Percentiles rank a stretch among this genome's conserved stretches.
These are phyloP conservation scores for Cytospora piceicola DNA, from an alignment of 2,329 filamentous ascomycete genomes.

Conservation along the genomic window DNA sequence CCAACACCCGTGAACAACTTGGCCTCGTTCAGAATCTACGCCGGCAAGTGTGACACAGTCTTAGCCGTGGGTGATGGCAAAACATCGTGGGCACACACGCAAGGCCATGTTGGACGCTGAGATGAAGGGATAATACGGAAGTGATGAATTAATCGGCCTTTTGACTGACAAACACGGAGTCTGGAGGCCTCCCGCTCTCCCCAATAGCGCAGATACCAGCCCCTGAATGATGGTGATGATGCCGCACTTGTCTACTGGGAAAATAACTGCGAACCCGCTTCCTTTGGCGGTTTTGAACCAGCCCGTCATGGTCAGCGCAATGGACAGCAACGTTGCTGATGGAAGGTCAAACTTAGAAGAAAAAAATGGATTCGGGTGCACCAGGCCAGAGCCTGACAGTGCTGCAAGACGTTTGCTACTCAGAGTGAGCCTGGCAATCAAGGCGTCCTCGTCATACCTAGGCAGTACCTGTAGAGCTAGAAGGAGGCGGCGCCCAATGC, in stretches of 20 bases:
- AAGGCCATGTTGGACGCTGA: neutral
- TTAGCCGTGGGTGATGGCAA: neutral
- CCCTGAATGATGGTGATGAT: neutral
- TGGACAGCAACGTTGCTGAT: too few species aligned
- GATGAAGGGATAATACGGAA: neutral
- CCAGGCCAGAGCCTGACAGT: too few species aligned
- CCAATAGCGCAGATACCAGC: neutral
- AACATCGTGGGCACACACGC: neutral
- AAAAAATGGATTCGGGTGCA: too few species aligned
- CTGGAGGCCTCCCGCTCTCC: neutral
- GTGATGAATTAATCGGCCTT: neutral
- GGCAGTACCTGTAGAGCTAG: too few species aligned
- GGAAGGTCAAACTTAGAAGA: too few species aligned
- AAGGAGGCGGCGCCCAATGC: too few species aligned
- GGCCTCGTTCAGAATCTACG: neutral
- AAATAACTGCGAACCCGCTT: neutral
- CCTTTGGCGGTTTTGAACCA: neutral
- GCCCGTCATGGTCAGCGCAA: too few species aligned
- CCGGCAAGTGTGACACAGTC: neutral
- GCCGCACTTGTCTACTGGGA: neutral
- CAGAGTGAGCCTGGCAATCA: too few species aligned
- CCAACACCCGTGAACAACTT: conserved; percentile 23
- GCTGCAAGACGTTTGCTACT: too few species aligned
- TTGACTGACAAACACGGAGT: neutral
- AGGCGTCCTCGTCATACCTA: too few species aligned